These are phyloP conservation scores for Clonostachys solani DNA, from an alignment of 2,329 filamentous ascomycete genomes.

Conservation along the genomic window DNA sequence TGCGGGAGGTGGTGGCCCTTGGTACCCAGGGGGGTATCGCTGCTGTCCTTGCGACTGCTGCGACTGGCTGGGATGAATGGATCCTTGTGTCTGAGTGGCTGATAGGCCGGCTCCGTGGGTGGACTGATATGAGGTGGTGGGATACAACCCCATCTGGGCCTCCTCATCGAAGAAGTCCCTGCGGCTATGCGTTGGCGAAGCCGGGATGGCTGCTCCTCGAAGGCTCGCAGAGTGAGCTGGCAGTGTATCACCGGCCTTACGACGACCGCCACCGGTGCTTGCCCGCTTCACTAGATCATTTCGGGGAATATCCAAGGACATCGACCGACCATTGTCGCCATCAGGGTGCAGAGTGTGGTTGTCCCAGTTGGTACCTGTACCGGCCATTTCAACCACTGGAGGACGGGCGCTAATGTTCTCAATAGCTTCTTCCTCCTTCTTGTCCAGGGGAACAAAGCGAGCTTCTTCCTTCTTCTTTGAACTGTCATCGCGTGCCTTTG, in stretches of 20 bases:
- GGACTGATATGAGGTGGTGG: not conserved
- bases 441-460: slow-evolving; percentile 55
- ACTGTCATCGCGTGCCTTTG: slow-evolving; percentile 52
- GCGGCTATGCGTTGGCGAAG: slow-evolving; percentile 18
- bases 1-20: slow-evolving; percentile 3
- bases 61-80: not conserved
- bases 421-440: slow-evolving; percentile 37
- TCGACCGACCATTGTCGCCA: slow-evolving; percentile 5
- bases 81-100: not conserved
- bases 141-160: slow-evolving; percentile 26
- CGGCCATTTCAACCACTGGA: slow-evolving; percentile 11
- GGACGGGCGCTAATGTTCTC: slow-evolving; percentile 36
- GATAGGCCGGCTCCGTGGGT: not conserved
- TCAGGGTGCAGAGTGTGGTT: not conserved
- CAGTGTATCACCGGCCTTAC: slow-evolving; percentile 41
- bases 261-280: slow-evolving; percentile 39
- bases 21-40: not conserved
- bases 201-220: slow-evolving; percentile 2
- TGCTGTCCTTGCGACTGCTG: not conserved
- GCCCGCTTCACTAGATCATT: slow-evolving; percentile 30
- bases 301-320: slow-evolving; percentile 12
- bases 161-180: slow-evolving; percentile 36
- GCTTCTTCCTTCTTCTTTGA: slow-evolving; percentile 53
- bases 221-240: slow-evolving; percentile 10
- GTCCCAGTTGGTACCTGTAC: slow-evolving; percentile 4